Evolutionary conservation across 2,329 filamentous ascomycete genomes (phyloP).

Genomic region (Neonectria neomacrospora): DNA sequence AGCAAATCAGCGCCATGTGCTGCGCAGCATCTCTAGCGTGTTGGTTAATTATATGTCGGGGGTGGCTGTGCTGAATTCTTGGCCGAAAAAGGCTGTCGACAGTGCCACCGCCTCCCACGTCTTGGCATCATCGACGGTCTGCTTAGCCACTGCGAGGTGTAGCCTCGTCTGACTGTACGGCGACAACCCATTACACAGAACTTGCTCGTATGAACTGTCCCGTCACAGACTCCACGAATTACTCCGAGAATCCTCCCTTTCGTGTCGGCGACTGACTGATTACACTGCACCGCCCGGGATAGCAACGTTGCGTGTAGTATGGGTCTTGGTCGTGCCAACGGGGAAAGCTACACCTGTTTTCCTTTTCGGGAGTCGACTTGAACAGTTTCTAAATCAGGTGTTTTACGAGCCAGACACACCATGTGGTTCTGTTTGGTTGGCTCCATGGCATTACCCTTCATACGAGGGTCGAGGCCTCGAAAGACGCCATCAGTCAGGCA

Average conservation of each 20-base stretch:
- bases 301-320: neutral
- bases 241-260: neutral
- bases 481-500: no score
- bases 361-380: neutral
- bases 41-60: neutral
- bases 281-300: neutral
- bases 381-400: neutral
- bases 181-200: neutral
- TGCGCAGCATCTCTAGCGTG: slow-evolving; percentile 3
- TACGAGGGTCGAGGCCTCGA: neutral
- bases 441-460: neutral
- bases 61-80: neutral
- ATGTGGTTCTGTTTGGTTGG: neutral
- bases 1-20: neutral
- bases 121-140: neutral
- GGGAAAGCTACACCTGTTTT: neutral
- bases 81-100: neutral
- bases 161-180: slow-evolving; percentile 4
- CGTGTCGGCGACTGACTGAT: neutral
- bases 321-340: no score
- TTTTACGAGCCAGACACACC: neutral
- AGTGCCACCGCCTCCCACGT: neutral
- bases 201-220: neutral
- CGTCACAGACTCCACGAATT: neutral
- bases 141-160: neutral